Percentiles rank a stretch among this genome's conserved stretches.
Evolutionary conservation across 148 eudicot species (phyloP).

Genomic region (Polygonum aviculare): DNA sequence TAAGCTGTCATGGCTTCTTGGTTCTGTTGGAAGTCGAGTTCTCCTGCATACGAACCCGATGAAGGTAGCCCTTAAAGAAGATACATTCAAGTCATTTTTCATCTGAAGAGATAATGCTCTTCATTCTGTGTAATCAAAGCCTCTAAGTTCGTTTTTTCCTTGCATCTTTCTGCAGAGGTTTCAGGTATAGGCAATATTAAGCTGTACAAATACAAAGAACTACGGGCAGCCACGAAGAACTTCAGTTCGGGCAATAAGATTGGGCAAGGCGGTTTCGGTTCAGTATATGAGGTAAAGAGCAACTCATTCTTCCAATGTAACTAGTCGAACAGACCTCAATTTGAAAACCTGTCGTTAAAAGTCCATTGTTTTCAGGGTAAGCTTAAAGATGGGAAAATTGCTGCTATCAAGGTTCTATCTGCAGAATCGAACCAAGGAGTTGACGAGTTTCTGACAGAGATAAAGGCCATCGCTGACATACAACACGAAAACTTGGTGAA

Average conservation of each 20-base stretch:
- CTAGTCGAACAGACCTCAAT: not conserved
- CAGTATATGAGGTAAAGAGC: constrained; percentile 5
- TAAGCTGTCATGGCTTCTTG: constrained; percentile 26
- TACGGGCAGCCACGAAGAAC: constrained; percentile 1
- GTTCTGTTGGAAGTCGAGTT: constrained; percentile 19
- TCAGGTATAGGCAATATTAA: not conserved
- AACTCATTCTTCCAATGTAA: not conserved
- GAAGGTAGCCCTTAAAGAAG: constrained; percentile 21
- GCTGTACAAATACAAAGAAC: not conserved
- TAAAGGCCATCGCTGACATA: constrained; percentile 29
- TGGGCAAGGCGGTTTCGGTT: constrained; percentile 10
- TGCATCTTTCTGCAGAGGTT: constrained; percentile 1
- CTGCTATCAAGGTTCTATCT: constrained; percentile 46
- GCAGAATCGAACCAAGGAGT: constrained; percentile 44
- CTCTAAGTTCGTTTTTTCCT: not conserved
- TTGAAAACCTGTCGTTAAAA: not conserved
- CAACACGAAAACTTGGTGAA: constrained; percentile 41
- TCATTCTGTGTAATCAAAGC: not conserved
- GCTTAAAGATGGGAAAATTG: constrained; percentile 38
- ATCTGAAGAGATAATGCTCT: not conserved
- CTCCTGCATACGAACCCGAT: constrained; percentile 18
- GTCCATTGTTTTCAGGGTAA: constrained; percentile 24
- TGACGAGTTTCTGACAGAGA: constrained; percentile 46
- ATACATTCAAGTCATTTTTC: not conserved
- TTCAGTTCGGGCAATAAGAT: constrained; percentile 1